Conservation (phyloP, 225 moss, liverwort and hornwort species). For the Marchantia paleacea region DNA sequence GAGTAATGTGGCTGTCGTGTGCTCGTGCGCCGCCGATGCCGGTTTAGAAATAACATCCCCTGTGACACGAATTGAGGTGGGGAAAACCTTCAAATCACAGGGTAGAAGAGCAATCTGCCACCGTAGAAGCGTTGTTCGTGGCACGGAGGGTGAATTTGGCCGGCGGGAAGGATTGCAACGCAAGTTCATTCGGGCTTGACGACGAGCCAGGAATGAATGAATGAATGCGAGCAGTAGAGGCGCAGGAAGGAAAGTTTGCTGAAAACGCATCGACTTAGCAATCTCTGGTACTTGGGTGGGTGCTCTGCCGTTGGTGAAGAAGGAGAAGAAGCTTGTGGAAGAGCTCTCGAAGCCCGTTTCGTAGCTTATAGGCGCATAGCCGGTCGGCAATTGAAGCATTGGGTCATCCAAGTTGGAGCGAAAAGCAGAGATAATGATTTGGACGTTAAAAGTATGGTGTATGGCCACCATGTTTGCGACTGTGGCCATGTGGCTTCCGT, state of each 20-base stretch:
- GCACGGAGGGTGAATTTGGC: not conserved
- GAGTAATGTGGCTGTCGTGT: not conserved
- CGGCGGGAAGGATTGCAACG: not conserved
- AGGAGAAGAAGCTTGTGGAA: not conserved
- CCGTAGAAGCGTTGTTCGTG: not conserved
- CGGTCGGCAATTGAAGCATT: not conserved
- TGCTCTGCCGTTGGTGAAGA: not conserved
- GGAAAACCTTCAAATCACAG: not conserved
- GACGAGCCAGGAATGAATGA: not conserved
- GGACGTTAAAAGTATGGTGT: constrained; percentile 35
- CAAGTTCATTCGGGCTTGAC: not conserved
- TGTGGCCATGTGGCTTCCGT: constrained; percentile 31
- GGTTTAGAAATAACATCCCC: not conserved
- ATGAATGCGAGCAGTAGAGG: not conserved
- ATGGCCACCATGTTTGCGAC: constrained; percentile 15
- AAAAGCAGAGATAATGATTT: constrained; percentile 18
- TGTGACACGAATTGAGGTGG: not conserved
- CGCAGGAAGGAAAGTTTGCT: not conserved
- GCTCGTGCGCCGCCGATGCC: not conserved
- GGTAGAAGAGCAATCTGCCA: not conserved
- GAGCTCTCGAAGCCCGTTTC: not conserved
- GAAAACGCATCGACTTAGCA: not conserved
- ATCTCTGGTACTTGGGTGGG: not conserved
- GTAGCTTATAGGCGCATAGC: not conserved
- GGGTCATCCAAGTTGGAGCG: not conserved